Percentiles rank a stretch among this genome's conserved stretches.
Conservation (phyloP, 495 filamentous ascomycete genomes). For the Penicillium cinerascens region DNA sequence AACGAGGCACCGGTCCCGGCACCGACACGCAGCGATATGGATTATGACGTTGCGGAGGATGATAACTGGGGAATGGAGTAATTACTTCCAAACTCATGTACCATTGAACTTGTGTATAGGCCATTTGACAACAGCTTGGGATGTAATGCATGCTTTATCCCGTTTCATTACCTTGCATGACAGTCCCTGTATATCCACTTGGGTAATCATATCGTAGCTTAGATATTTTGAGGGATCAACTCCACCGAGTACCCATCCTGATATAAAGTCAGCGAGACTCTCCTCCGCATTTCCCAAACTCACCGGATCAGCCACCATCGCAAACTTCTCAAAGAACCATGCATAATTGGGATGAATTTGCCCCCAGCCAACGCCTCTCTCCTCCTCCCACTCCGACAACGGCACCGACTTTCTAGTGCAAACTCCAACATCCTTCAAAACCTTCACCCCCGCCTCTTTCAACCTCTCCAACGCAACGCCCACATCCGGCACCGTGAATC, state of each 20-base stretch:
- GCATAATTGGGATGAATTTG: slow-evolving; percentile 35
- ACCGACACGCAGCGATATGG: slow-evolving; percentile 29
- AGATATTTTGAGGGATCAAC: slow-evolving; percentile 23
- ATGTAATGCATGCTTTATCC: not conserved
- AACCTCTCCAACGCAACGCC: slow-evolving; percentile 27
- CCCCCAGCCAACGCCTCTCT: slow-evolving; percentile 30
- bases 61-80: slow-evolving; percentile 40
- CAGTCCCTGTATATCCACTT: not conserved
- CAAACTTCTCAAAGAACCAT: slow-evolving; percentile 38
- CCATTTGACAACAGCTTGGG: not conserved
- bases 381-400: slow-evolving; percentile 36
- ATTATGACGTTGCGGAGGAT: slow-evolving; percentile 54
- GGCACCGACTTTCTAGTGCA: slow-evolving; percentile 28
- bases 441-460: slow-evolving; percentile 24
- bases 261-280: not conserved
- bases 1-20: slow-evolving; percentile 21
- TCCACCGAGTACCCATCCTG: slow-evolving; percentile 30
- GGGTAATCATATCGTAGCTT: not conserved
- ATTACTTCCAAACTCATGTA: slow-evolving; percentile 8
- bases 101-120: slow-evolving; percentile 7
- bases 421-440: slow-evolving; percentile 38
- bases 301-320: slow-evolving; percentile 40
- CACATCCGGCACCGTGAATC: slow-evolving; percentile 39
- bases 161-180: not conserved
- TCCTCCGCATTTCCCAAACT: slow-evolving; percentile 6